Evolutionary conservation across 2,329 filamentous ascomycete genomes (phyloP), one percentile per base, ranked within the genome.

Genomic region (Pseudonectria foliicola): DNA sequence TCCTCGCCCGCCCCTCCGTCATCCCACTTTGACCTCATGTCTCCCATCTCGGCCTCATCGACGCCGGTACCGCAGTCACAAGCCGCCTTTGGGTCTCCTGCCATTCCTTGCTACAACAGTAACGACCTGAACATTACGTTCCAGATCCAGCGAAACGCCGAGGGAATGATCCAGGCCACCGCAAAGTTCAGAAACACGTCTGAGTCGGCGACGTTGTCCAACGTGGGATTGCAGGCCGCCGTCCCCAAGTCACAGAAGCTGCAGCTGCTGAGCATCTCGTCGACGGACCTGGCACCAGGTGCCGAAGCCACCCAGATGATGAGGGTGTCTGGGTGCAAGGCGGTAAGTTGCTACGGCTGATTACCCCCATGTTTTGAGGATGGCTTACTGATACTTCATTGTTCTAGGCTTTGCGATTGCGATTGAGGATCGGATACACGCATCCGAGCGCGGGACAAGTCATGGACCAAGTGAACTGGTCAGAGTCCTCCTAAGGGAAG

Each of bases 231-330:
- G 46, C 92, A 98, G 60, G 92, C 90, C 28, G 92, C 92, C 1
- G 92, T 98, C 35, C 92, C 92, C 7, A 98, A 96, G 65, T 87
- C 85, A 29, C 92, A 98, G 64, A 95, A 92, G 59, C 65, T 98
- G 52, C 88, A 95, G 57, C 67, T 98, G 46, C 82, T 93, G 58
- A 86, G 82, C 39, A 95, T 98, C 47, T 94, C 86, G 47, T 85
- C 77, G 45, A 67, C 80, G 4, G 85, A 93, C 23, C 58, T 98
- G 28, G 77, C 70, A 10, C 77, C 80, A 6, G 86, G 86, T 11
- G 77, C 82, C 27, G 88, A 95, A 56, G 90, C 88, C 12, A 88
- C 82, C 41, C 92, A 96, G 64, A 73, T 80, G 53, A 94, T 98
- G 86, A 83, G 86, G 55, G 79, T 98, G 41, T 77, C 77, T 39